A percentile compares a stretch with the other conserved stretches of the same genome.
Conservation (phyloP, 176 grass and related monocot species). For the Sorghum bicolor region DNA sequence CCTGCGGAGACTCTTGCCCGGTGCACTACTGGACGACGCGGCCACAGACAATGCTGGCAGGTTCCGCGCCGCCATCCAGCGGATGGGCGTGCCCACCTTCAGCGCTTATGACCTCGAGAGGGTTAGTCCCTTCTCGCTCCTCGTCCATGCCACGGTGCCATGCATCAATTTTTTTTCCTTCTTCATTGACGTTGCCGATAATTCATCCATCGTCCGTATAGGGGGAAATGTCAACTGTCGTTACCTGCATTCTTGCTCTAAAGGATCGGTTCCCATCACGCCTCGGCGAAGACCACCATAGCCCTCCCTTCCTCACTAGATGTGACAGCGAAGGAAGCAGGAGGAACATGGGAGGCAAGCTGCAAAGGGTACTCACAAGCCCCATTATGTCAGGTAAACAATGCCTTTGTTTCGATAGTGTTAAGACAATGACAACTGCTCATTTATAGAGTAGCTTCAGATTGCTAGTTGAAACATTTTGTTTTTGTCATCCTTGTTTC, state of each 20-base stretch:
- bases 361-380: conserved; percentile 45
- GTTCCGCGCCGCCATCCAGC: conserved; percentile 49
- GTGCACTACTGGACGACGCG: conserved; percentile 39
- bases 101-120: conserved; percentile 51
- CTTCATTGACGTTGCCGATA: neutral
- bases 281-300: neutral
- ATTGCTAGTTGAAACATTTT: neutral
- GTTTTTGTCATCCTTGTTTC: conserved; percentile 4
- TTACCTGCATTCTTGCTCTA: conserved; percentile 44
- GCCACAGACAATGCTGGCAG: conserved; percentile 45
- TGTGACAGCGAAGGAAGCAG: conserved; percentile 43
- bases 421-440: neutral
- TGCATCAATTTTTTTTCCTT: neutral
- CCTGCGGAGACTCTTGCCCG: conserved; percentile 44
- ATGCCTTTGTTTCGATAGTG: neutral
- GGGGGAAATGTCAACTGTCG: conserved; percentile 44
- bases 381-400: conserved; percentile 54
- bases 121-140: conserved; percentile 19
- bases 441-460: neutral
- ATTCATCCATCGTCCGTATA: conserved; percentile 11
- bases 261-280: conserved; percentile 37
- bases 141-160: neutral
- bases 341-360: conserved; percentile 30
- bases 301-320: conserved; percentile 24
- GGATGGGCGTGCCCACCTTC: conserved; percentile 48